Percentiles rank a stretch among this genome's conserved stretches.
Evolutionary conservation across 495 filamentous ascomycete genomes (phyloP).

Genomic region (Xylaria telfairii): DNA sequence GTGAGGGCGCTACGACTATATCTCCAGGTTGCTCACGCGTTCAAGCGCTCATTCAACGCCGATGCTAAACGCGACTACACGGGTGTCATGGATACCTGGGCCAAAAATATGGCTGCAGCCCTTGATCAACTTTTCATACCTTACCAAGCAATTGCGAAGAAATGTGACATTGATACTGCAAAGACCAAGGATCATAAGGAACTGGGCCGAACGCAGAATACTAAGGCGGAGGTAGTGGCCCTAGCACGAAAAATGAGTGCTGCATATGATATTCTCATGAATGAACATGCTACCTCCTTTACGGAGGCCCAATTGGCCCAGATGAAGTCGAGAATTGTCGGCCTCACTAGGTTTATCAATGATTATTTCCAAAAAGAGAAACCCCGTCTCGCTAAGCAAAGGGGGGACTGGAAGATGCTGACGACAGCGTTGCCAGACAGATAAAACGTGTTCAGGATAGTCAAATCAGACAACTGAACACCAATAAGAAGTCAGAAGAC

Average conservation of each 20-base stretch:
- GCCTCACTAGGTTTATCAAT: slow-evolving; percentile 34
- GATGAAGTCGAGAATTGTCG: slow-evolving; percentile 35
- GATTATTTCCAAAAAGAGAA: slow-evolving; percentile 16
- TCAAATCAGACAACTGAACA: background rate
- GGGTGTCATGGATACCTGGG: slow-evolving; percentile 36
- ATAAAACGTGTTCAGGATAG: background rate
- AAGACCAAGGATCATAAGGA: slow-evolving; percentile 28
- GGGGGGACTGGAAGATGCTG: background rate
- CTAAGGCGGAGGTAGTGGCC: slow-evolving; percentile 43
- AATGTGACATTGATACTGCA: slow-evolving; percentile 30
- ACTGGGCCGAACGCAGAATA: slow-evolving; percentile 19
- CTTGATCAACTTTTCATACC: slow-evolving; percentile 49
- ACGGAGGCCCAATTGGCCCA: background rate
- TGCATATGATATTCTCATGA: slow-evolving; percentile 39
- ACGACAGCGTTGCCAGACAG: background rate
- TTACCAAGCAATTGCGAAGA: slow-evolving; percentile 37
- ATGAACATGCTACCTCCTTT: slow-evolving; percentile 6
- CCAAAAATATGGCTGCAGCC: slow-evolving; percentile 43
- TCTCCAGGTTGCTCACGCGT: slow-evolving; percentile 46
- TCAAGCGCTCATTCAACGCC: slow-evolving; percentile 32
- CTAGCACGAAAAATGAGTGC: slow-evolving; percentile 50
- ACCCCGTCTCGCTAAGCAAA: background rate
- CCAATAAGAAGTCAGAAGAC: background rate
- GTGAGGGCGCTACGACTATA: slow-evolving; percentile 45
- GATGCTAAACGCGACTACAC: slow-evolving; percentile 16